Percentiles rank a stretch among this genome's conserved stretches.
Evolutionary conservation across 352 stramenopile genomes (phyloP).

Genomic region (Pythium insidiosum): DNA sequence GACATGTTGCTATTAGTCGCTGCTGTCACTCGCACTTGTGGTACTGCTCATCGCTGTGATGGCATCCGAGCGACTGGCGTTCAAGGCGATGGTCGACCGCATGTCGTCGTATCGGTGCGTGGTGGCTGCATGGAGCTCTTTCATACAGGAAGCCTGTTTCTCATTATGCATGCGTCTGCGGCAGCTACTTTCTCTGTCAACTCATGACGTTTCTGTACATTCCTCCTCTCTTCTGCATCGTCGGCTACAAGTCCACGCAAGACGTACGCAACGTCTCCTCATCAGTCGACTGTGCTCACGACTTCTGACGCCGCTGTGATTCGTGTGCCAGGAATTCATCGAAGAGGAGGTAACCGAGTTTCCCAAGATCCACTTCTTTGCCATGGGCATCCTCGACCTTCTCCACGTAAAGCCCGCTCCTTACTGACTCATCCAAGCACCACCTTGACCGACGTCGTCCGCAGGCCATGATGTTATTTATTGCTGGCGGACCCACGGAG

Average conservation of each 20-base stretch:
- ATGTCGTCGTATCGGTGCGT: slow-evolving; percentile 84
- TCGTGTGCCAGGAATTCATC: slow-evolving; percentile 51
- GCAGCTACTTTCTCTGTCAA: slow-evolving; percentile 82
- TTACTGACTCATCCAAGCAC: no score
- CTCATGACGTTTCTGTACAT: slow-evolving; percentile 87
- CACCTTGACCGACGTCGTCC: no score
- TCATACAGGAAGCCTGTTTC: no score
- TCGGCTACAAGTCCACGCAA: slow-evolving; percentile 79
- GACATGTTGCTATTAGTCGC: slow-evolving; percentile 36
- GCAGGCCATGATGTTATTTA: slow-evolving; percentile 78
- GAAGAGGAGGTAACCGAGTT: slow-evolving; percentile 83
- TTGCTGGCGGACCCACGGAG: slow-evolving; percentile 72
- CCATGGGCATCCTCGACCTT: slow-evolving; percentile 81
- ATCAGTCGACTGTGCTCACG: background rate
- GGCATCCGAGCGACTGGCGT: slow-evolving; percentile 78
- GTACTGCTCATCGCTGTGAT: slow-evolving; percentile 68
- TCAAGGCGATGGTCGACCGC: slow-evolving; percentile 85
- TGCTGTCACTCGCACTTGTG: slow-evolving; percentile 69
- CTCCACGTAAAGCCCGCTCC: no score
- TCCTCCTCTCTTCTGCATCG: slow-evolving; percentile 77
- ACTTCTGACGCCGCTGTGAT: background rate
- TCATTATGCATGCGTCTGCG: background rate
- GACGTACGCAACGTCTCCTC: slow-evolving; percentile 24
- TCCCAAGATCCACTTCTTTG: slow-evolving; percentile 81
- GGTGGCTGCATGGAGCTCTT: no score